Percentiles rank a stretch among this genome's conserved stretches.
These are phyloP conservation scores for Pelargonium nanum DNA, from an alignment of 345 rosid genomes.

Conservation along the genomic window DNA sequence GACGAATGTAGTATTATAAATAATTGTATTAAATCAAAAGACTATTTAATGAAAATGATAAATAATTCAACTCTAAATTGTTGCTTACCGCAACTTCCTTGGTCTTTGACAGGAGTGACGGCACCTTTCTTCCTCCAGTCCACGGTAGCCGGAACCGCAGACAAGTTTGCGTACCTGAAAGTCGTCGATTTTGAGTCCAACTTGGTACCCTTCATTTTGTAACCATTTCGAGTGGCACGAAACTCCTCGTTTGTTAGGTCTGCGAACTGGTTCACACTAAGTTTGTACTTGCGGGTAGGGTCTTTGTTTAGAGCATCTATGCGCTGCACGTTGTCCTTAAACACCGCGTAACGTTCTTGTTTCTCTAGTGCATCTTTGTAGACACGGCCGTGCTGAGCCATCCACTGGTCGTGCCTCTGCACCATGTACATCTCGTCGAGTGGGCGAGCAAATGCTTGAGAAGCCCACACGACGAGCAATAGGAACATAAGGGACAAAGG, in stretches of 20 bases:
- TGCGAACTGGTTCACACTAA: conserved; percentile 23
- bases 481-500: conserved; percentile 11
- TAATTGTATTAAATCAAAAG: too few relatives aligned
- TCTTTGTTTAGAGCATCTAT: conserved; percentile 15
- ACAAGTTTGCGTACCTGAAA: conserved; percentile 14
- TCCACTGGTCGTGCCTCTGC: conserved; percentile 31
- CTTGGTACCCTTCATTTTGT: background rate
- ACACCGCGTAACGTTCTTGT: conserved; percentile 11
- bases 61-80: background rate
- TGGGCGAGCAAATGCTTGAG: conserved; percentile 10
- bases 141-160: conserved; percentile 15
- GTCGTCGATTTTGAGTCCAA: background rate
- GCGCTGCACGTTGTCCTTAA: conserved; percentile 16
- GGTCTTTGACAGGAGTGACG: conserved; percentile 38
- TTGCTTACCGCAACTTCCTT: conserved; percentile 28
- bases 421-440: conserved; percentile 20
- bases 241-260: conserved; percentile 31
- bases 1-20: too few relatives aligned
- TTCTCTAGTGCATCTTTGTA: conserved; percentile 13
- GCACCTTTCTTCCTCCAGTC: conserved; percentile 35
- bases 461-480: conserved; percentile 12
- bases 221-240: conserved; percentile 16
- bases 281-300: conserved; percentile 13
- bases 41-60: background rate
- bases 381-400: conserved; percentile 15